Conservation (phyloP, 768 basidiomycete genomes). For the Infundibulicybe gibba region DNA sequence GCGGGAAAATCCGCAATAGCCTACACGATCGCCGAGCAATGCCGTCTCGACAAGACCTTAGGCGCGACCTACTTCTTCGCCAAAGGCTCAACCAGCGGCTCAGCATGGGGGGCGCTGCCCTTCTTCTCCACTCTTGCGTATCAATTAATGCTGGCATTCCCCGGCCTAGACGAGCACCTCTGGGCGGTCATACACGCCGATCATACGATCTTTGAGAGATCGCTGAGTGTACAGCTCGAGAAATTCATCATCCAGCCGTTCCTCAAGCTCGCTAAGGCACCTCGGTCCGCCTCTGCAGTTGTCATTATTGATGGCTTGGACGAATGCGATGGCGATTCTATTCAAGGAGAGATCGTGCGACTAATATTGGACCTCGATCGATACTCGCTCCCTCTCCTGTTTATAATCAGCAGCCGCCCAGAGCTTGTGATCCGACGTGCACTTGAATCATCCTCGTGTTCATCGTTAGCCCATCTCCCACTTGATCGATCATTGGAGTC, state of each 20-base stretch:
- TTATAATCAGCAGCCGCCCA: slow-evolving; percentile 6
- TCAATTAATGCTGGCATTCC: slow-evolving; percentile 4
- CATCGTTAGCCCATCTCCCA: slow-evolving; percentile 4
- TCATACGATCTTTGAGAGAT: slow-evolving; percentile 2
- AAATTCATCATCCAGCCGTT: slow-evolving; percentile 6
- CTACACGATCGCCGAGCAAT: slow-evolving; percentile 8
- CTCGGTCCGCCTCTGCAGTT: neutral
- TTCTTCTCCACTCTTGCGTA: slow-evolving; percentile 3
- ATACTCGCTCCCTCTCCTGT: slow-evolving; percentile 1
- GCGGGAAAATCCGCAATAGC: slow-evolving; percentile 10
- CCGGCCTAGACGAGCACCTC: slow-evolving; percentile 3
- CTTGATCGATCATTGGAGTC: slow-evolving; percentile 2
- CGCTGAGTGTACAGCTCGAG: neutral
- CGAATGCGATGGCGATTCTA: slow-evolving; percentile 4
- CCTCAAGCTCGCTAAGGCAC: neutral
- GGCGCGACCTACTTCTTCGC: slow-evolving; percentile 11
- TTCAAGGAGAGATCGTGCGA: slow-evolving; percentile 5
- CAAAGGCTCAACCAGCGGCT: slow-evolving; percentile 2
- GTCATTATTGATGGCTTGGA: slow-evolving; percentile 7
- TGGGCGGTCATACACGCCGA: slow-evolving; percentile 2
- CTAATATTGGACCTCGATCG: slow-evolving; percentile 3
- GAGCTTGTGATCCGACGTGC: slow-evolving; percentile 3
- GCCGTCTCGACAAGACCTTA: neutral
- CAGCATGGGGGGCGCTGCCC: slow-evolving; percentile 2
- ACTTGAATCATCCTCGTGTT: slow-evolving; percentile 3